A percentile compares a stretch with the other conserved stretches of the same genome.
Evolutionary conservation across 2,329 filamentous ascomycete genomes (phyloP).

Genomic region (Fusarium phyllophilum): DNA sequence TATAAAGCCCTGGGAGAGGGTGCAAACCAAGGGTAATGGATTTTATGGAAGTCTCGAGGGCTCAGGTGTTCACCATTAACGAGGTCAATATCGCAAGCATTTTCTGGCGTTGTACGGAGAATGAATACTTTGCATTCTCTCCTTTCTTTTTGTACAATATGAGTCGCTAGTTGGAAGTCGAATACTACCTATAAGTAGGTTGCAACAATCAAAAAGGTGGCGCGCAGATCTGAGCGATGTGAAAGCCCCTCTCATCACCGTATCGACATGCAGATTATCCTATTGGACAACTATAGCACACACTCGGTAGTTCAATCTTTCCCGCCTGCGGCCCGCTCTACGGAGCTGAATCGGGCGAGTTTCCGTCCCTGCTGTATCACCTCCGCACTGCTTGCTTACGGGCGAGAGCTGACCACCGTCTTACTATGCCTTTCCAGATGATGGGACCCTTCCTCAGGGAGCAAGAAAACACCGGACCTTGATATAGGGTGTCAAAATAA

Average conservation of each 20-base stretch:
- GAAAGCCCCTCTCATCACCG: constrained; percentile 25
- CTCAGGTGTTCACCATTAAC: not conserved
- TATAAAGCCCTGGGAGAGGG: constrained; percentile 40
- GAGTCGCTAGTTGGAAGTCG: constrained; percentile 29
- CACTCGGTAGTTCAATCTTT: constrained; percentile 22
- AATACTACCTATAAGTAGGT: constrained; percentile 19
- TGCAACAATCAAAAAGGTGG: constrained; percentile 25
- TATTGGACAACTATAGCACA: constrained; percentile 16
- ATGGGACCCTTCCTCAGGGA: not conserved
- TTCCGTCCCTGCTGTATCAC: constrained; percentile 23
- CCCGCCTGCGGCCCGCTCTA: constrained; percentile 25
- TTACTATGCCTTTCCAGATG: not conserved
- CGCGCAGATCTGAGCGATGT: constrained; percentile 31
- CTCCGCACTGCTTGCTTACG: constrained; percentile 2
- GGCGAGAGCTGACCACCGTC: constrained; percentile 17
- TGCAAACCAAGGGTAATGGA: not conserved
- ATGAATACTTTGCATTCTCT: constrained; percentile 37
- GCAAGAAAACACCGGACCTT: too few relatives aligned
- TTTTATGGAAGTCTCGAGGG: not conserved
- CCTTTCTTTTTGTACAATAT: constrained; percentile 36
- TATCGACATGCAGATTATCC: not conserved
- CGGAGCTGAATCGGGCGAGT: constrained; percentile 11
- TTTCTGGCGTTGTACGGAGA: constrained; percentile 39
- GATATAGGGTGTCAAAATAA: too few relatives aligned
- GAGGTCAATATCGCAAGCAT: constrained; percentile 26